phyloP scores from a whole-genome alignment of 441 rosid species.

The Jatropha multifida region DNA sequence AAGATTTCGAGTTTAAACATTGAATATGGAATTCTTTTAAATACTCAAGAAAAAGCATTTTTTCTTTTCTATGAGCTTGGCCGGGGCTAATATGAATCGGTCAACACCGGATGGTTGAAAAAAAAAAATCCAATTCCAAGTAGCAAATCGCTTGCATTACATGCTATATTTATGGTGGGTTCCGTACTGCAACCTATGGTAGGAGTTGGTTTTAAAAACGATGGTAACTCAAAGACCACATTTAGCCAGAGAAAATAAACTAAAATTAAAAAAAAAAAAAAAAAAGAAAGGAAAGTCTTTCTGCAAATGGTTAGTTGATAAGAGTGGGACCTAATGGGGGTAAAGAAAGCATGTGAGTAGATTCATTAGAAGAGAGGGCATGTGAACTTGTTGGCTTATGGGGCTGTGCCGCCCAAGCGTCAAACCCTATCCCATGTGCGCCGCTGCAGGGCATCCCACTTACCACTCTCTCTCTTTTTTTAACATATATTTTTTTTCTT shows the following conservation, averaged over 20 bases:
- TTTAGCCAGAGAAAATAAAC: not conserved
- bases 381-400: slow-evolving; percentile 36
- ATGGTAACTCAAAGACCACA: not conserved
- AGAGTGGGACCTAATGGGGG: slow-evolving; percentile 28
- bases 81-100: too few relatives aligned
- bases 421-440: slow-evolving; percentile 53
- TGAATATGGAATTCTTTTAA: too few relatives aligned
- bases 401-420: slow-evolving; percentile 35
- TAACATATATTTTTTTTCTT: not conserved
- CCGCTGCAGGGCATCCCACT: slow-evolving; percentile 50
- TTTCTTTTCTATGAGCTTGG: too few relatives aligned
- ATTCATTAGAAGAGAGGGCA: slow-evolving; percentile 30
- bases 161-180: not conserved
- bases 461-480: not conserved
- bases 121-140: not conserved
- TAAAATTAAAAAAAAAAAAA: not conserved
- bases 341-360: slow-evolving; percentile 36
- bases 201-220: not conserved
- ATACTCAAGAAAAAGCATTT: too few relatives aligned
- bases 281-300: not conserved
- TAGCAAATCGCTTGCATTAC: not conserved
- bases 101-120: too few relatives aligned
- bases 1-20: too few relatives aligned
- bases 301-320: not conserved
- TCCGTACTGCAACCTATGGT: not conserved